A percentile compares a stretch with the other conserved stretches of the same genome.
Conservation (phyloP, 1,284 basidiomycete species). For the Thelephora terrestris region DNA sequence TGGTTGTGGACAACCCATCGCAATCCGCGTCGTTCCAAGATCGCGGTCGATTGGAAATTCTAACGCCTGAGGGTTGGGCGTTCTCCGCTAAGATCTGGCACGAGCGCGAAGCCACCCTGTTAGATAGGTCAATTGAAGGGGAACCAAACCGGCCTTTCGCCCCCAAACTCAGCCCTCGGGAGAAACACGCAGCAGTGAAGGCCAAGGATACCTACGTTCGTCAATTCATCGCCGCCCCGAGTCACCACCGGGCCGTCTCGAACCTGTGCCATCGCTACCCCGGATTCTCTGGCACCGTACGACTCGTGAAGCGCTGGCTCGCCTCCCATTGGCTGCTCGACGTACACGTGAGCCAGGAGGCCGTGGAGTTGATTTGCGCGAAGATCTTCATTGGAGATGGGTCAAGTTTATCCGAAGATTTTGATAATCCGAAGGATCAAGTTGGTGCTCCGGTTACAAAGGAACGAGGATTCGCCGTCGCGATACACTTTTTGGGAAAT, state of each 20-base stretch:
- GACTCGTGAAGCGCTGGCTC: constrained; percentile 91
- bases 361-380: constrained; percentile 80
- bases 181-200: constrained; percentile 46
- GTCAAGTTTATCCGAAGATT: constrained; percentile 14
- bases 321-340: constrained; percentile 80
- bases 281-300: constrained; percentile 76
- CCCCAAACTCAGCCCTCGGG: constrained; percentile 28
- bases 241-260: constrained; percentile 80
- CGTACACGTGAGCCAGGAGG: constrained; percentile 63
- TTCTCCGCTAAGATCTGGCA: constrained; percentile 83
- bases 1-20: constrained; percentile 44
- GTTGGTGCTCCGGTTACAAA: constrained; percentile 50
- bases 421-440: constrained; percentile 17
- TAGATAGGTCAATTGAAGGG: constrained; percentile 59
- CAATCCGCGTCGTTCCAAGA: constrained; percentile 56
- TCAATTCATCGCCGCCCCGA: constrained; percentile 69
- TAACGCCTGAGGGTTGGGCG: constrained; percentile 79
- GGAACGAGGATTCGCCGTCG: constrained; percentile 74
- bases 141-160: constrained; percentile 20
- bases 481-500: constrained; percentile 65
- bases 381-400: constrained; percentile 42
- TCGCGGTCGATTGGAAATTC: constrained; percentile 64
- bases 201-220: constrained; percentile 59
- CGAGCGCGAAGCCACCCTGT: constrained; percentile 74
- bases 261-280: constrained; percentile 73